Evolutionary conservation across 2,329 filamentous ascomycete genomes (phyloP), one percentile per base, ranked within the genome.

Genomic region (Claviceps sp.): DNA sequence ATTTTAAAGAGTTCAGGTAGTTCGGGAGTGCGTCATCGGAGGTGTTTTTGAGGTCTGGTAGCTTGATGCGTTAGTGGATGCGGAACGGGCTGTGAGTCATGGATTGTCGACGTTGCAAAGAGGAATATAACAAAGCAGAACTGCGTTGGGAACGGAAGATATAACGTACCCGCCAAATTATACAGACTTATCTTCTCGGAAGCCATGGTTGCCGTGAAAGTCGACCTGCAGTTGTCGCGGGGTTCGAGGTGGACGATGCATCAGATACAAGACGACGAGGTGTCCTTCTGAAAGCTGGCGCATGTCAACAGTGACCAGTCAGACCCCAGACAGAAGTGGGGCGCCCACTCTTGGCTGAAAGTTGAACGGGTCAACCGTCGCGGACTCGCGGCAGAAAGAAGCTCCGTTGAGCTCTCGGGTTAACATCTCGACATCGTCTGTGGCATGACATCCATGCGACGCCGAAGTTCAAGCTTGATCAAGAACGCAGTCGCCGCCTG

Each of bases 1-100:
- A 96, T 58, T 77, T 83, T 66, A 97, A 82, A 36, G 82, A 86
- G 69, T 88, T 91, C 56, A 98, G 82, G 73, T 97, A 97, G 71
- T 93, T 89, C 53, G 86, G 82, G 54, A 98, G 83, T 52, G 90
- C 88, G 71, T 98, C 93, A 72, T 98, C 93, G 58, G 87, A 88
- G 40, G 90, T 94, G 72, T 93, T 95, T 71, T 97, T 97, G 57
- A 98, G 84, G 66, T 97, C 93, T 95, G 65, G 22, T 22, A 36
- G 20, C 45, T 40, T 40, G 36, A 7, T 36, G 36, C 17, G 16
- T 50, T 45, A 50, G 49, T 36, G 6, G 20, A 14, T 14, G 42
- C 7, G 42, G 23, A 44, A n/a, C 23, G 7, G 34, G 5, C 5
- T 49, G 22, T 5, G 37, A 17, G 22, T 34, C 9, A 20, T 11